Evolutionary conservation across 1,139 yeast species (phyloP).

Genomic region (Candida mesenterica): DNA sequence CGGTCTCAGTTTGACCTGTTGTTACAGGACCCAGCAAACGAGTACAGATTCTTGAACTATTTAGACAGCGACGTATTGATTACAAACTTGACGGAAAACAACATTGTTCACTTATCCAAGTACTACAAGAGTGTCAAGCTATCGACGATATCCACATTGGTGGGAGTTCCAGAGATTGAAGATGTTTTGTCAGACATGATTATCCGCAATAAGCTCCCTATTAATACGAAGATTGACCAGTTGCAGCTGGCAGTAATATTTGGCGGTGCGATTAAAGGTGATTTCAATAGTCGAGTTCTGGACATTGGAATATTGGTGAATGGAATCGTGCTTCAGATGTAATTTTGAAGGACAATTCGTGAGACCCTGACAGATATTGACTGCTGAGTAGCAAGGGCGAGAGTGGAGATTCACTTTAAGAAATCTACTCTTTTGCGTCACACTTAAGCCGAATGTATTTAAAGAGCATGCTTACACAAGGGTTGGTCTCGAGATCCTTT

Average conservation of each 20-base stretch:
- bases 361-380: neutral
- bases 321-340: constrained; percentile 10
- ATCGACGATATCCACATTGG: constrained; percentile 16
- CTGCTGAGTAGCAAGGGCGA: no score
- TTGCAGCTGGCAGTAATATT: constrained; percentile 24
- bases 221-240: constrained; percentile 35
- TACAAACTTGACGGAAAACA: constrained; percentile 31
- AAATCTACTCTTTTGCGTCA: no score
- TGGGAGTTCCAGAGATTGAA: constrained; percentile 21
- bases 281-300: constrained; percentile 22
- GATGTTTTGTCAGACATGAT: constrained; percentile 34
- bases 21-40: constrained; percentile 10
- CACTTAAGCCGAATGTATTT: no score
- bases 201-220: constrained; percentile 30
- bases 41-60: constrained; percentile 12
- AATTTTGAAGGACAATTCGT: neutral
- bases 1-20: constrained; percentile 17
- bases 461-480: no score
- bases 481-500: no score
- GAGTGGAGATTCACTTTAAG: no score
- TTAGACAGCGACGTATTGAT: constrained; percentile 17
- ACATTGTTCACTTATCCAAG: constrained; percentile 27
- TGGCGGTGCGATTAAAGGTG: constrained; percentile 15
- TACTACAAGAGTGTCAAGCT: constrained; percentile 30
- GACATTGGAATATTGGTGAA: constrained; percentile 24